Base-by-base conservation (phyloP, 176 grass and related monocot genomes). In the Guadua angustifolia region DNA sequence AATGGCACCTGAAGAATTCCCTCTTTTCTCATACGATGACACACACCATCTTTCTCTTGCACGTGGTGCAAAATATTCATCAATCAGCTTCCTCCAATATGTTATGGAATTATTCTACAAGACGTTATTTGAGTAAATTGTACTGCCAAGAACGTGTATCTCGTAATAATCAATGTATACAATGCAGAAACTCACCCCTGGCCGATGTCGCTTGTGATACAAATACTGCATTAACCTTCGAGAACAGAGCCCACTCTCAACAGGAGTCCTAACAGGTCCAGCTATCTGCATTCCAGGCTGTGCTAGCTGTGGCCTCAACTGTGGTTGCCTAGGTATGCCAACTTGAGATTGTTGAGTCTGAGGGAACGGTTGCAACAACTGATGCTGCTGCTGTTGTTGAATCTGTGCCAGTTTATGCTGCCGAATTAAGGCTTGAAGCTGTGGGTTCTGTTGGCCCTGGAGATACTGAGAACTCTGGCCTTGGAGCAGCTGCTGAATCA, bases 41-140 rank as follows among this genome's bases (percentile, higher is more conserved):
- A 96, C 89, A 58, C 93, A 99, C 93, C 93, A 99, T 62, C 97
- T 92, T 89, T 99, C 94, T 92, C 88, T 94, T 85, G 97, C 78
- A 55, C 65, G 53, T 69, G 91, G 93, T 42, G 97, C 89, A 88
- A 94, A 99, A 94, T 96, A 99, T 74, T 99, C 93, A 26, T 91
- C 83, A 56, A 99, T 88, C 80, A 99, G 87, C 69, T 99, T 99
- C 82, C 89, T 95, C 97, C 93, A 99, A 67, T 96, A 96, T 74
- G 85, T 82, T 82, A 99, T 95, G 36, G 89, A 79, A 81, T 99
- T 99, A 77, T 94, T 91, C 97, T 96, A 82, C 71, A 88, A 87
- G 22, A 62, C 0, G 26, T 4, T 47, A 39, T 57, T 53, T 64
- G 0, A 85, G 69, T 93, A 71, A 83, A 88, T 77, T 44, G 39